Evolutionary conservation across 805 yeast species (phyloP), one percentile per base, ranked within the genome.

Genomic region (Candida suzukii): DNA sequence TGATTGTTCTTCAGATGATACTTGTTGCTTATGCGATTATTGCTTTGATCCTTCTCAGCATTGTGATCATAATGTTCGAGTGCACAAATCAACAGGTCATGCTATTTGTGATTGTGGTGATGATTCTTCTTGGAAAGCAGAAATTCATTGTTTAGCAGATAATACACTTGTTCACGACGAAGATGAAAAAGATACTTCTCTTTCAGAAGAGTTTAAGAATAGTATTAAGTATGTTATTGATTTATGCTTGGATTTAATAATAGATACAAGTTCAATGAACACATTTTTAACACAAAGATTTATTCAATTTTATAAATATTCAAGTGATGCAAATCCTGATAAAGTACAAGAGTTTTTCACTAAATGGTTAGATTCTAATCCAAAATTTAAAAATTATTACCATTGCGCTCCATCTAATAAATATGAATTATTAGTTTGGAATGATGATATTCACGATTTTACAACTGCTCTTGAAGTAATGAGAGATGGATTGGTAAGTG

Each of bases 61-160:
- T 56, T 54, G 60, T 13, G 79, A 71, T 40, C 95, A 85, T 54
- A 75, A 75, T 45, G 84, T 85, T 9, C 62, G 69, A 24, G 70
- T 71, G 41, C 75, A 69, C 54, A 66, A 65, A 13, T 69, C 83
- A 4, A 48, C 55, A 4, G 79, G 74, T 3, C 50, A 51, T 12
- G 86, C 84, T 3, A 75, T 80, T 24, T 82, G 88, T 57, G 88
- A 82, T 50, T 82, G 88, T 63, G 88, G 88, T 9, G 88, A 82
- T 54, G 64, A 63, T 4, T 76, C 74, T 42, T 85, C 88, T 5
- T 84, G 86, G 77, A 67, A 66, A 12, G 52, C 39, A 3, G 60
- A 61, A 7, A 58, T 84, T 33, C 64, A 74, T 46, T 84, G 93
- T 57, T 41, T 49, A 14, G 64, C 64, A 9, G 36, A 38, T 7